Evolutionary conservation across 2,329 filamentous ascomycete genomes (phyloP).

Genomic region (Ceratocystis colombiana): DNA sequence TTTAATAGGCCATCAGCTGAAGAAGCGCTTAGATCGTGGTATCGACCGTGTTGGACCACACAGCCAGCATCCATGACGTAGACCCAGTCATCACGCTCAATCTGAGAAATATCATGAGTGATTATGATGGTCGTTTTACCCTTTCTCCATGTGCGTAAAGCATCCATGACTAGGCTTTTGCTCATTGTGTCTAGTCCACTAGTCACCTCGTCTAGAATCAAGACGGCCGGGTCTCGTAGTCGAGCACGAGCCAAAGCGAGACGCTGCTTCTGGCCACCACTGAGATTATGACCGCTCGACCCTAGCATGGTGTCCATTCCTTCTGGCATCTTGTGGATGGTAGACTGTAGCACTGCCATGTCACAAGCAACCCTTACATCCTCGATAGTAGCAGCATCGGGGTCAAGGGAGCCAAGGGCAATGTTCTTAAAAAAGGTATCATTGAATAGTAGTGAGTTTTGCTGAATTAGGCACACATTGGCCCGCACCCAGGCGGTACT

Average conservation of each 20-base stretch:
- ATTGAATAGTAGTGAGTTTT: slow-evolving; percentile 66
- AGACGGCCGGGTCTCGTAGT: slow-evolving; percentile 64
- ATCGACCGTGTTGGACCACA: slow-evolving; percentile 45
- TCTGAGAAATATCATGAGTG: slow-evolving; percentile 77
- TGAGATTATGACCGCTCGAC: slow-evolving; percentile 54
- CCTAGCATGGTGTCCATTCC: slow-evolving; percentile 66
- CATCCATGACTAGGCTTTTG: slow-evolving; percentile 57
- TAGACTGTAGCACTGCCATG: slow-evolving; percentile 58
- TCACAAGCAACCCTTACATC: slow-evolving; percentile 54
- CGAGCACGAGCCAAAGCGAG: slow-evolving; percentile 70
- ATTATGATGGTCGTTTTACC: slow-evolving; percentile 86
- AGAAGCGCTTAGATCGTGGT: not conserved
- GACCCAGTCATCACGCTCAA: slow-evolving; percentile 61
- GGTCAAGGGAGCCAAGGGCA: slow-evolving; percentile 51
- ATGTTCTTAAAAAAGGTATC: slow-evolving; percentile 73
- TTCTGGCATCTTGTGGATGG: slow-evolving; percentile 54
- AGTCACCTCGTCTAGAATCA: slow-evolving; percentile 63
- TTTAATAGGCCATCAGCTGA: not conserved
- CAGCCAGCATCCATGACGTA: slow-evolving; percentile 65
- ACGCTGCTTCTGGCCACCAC: slow-evolving; percentile 76
- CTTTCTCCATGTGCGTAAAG: slow-evolving; percentile 64
- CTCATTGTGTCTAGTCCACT: slow-evolving; percentile 47
- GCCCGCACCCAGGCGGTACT: slow-evolving; percentile 62
- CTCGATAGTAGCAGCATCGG: slow-evolving; percentile 36
- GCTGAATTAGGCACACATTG: slow-evolving; percentile 73